Base-by-base conservation (phyloP, 2,329 filamentous ascomycete genomes). In the Colletotrichum sp. region DNA sequence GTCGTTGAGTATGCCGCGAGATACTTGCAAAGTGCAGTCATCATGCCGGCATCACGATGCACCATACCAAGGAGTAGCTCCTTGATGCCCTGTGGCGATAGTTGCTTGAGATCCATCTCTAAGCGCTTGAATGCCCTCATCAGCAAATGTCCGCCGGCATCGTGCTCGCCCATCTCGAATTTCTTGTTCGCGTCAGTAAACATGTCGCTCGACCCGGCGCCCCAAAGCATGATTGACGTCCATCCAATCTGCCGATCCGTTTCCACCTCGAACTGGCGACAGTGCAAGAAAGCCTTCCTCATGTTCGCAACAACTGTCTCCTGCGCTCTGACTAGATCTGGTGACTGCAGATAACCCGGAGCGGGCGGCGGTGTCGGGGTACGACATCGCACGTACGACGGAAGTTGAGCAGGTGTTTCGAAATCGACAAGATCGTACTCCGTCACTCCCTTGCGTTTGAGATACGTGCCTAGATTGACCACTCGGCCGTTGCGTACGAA, bases 401-500 rank as follows among this genome's bases (percentile, higher is more conserved):
- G 85, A 24, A 86, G 80, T 72, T 86, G 82, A 66, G 83, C 82
- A 16, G 84, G 81, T 54, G 83, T 78, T 73, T 86, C 84, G 66
- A 86, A 86, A 76, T 87, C 86, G 59, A 87, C 82, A 76, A 89
- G 82, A 70, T 89, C 87, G 76, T 88, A 88, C 76, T 88, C 87
- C 13, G 87, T 88, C 29, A 89, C 86, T 36, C 87, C 87, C 76
- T 89, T 89, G 66, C 87, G 82, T 78, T 88, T 88, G 27, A 89
- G 80, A 76, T 89, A 89, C 15, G 87, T 88, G 61, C 87, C 86
- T 66, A 89, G 80, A 69, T 88, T 87, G 65, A 89, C 86, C 27
- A 88, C 86, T 70, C 86, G 85, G 33, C 87, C 87, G 77, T 89
- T 89, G 61, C 87, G 86, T 54, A 87, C 86, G 73, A 89, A 89